Evolutionary conservation across 352 stramenopile species (phyloP).

Genomic region (Globisporangium splendens): DNA sequence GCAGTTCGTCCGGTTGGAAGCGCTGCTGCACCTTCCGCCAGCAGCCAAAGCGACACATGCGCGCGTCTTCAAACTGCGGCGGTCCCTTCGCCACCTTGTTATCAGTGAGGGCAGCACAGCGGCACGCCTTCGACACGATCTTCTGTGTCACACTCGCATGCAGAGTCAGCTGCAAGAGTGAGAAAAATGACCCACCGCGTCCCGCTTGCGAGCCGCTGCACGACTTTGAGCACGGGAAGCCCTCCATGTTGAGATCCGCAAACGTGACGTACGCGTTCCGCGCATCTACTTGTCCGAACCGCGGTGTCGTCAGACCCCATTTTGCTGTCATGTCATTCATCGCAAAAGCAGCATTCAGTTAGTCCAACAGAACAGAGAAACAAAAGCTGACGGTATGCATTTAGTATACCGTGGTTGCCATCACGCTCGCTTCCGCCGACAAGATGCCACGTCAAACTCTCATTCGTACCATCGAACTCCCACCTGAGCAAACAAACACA

Average conservation of each 20-base stretch:
- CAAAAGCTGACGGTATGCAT: too few species aligned
- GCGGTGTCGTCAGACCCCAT: conserved; percentile 63
- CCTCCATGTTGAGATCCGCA: conserved; percentile 80
- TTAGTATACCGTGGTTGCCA: conserved; percentile 59
- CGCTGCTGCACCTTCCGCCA: conserved; percentile 49
- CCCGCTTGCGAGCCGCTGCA: conserved; percentile 76
- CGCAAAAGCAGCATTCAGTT: neutral
- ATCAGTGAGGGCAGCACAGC: conserved; percentile 14
- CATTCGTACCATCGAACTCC: conserved; percentile 19
- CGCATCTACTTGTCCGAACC: conserved; percentile 11
- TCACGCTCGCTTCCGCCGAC: conserved; percentile 42
- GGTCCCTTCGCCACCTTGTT: neutral
- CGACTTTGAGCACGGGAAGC: conserved; percentile 64
- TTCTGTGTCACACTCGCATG: conserved; percentile 42
- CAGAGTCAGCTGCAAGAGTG: conserved; percentile 33
- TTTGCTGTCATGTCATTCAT: conserved; percentile 33
- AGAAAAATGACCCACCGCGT: conserved; percentile 71
- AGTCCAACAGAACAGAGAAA: too few species aligned
- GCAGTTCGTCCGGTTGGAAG: conserved; percentile 34
- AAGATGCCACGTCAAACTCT: conserved; percentile 60
- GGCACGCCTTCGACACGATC: conserved; percentile 45
- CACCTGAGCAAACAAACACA: conserved; percentile 20
- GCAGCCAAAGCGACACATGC: conserved; percentile 69
- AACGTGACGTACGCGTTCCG: conserved; percentile 46
- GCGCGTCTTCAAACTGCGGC: conserved; percentile 32